Base-by-base conservation (phyloP, 495 filamentous ascomycete species). In the Pyrenula aspistea region DNA sequence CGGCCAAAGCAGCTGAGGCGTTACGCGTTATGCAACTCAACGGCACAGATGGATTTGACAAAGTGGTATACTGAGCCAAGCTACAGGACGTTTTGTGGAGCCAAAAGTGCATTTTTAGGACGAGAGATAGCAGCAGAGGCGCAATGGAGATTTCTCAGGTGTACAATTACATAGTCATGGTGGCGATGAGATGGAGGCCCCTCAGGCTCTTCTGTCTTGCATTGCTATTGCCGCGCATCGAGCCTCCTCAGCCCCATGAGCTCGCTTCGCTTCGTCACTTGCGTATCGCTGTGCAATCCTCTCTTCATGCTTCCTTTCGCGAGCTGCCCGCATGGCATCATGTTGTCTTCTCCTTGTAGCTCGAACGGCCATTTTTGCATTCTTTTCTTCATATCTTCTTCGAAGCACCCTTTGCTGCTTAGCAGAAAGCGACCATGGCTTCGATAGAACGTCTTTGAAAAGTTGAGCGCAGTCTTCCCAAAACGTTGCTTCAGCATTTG, bases 401-500 rank as follows among this genome's bases (percentile, higher is more conserved):
- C 73, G 71, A 56, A 86, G 78, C 57, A 63, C 65, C 56, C 73
- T 72, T 10, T 86, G 63, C 59, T 88, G 76, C 55, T 69, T 73
- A 2, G 67, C 68, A 2, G 68, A 69, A 22, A 94, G 54, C 11
- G 75, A 60, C 91, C 91, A 95, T 4, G 88, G 87, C 55, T 69
- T 70, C 10, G 71, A 70, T 24, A 97, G 75, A 4, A 89, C 74
- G 10, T 87, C 76, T 12, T 67, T 70, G 22, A 81, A 74, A 61
- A 89, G 92, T 55, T 73, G 69, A 4, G 71, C 63, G 12, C 81
- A 77, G 68, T 88, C 83, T 22, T 80, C 76, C 83, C 91, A 86
- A n/a, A 88, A 90, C 12, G 67, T 63, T 24, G 88, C 84, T 65
- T 98, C 93, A 22, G 84, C 79, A 58, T 83, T 83, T n/a, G 86